phyloP scores from a whole-genome alignment of 2,329 filamentous ascomycete species.

The Botryotinia globosa region DNA sequence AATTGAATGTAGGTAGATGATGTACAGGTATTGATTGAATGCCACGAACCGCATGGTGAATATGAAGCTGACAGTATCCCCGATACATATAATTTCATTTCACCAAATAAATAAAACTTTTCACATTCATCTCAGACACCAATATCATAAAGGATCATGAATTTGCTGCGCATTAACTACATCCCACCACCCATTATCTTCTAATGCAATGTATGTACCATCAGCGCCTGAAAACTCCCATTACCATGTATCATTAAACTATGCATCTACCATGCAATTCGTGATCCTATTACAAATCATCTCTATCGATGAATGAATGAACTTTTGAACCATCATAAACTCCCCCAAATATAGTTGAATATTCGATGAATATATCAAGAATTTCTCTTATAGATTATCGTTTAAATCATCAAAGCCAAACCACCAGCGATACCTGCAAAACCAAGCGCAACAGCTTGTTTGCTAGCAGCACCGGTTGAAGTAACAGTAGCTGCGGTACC shows the following conservation, averaged over 20 bases:
- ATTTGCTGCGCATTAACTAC: background rate
- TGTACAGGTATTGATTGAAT: too few relatives aligned
- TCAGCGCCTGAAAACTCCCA: background rate
- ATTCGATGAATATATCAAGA: background rate
- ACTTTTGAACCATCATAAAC: background rate
- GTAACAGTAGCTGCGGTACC: constrained; percentile 19
- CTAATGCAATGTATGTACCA: constrained; percentile 4
- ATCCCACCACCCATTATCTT: background rate
- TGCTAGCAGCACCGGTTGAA: constrained; percentile 18
- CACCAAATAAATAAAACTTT: background rate
- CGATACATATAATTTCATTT: too few relatives aligned
- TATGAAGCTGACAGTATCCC: too few relatives aligned
- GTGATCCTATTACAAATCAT: background rate
- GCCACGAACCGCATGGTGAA: too few relatives aligned
- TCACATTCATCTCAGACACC: background rate
- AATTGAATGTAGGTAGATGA: too few relatives aligned
- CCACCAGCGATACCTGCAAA: constrained; percentile 26
- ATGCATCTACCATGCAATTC: background rate
- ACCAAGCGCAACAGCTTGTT: constrained; percentile 21
- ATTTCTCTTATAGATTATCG: background rate
- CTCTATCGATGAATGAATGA: background rate
- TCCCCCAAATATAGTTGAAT: background rate
- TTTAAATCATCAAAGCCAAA: constrained; percentile 29
- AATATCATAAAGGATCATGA: background rate
- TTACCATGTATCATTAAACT: background rate